These are phyloP conservation scores for Coniosporium uncinatum DNA, from an alignment of 2,329 filamentous ascomycete species.

Conservation along the genomic window DNA sequence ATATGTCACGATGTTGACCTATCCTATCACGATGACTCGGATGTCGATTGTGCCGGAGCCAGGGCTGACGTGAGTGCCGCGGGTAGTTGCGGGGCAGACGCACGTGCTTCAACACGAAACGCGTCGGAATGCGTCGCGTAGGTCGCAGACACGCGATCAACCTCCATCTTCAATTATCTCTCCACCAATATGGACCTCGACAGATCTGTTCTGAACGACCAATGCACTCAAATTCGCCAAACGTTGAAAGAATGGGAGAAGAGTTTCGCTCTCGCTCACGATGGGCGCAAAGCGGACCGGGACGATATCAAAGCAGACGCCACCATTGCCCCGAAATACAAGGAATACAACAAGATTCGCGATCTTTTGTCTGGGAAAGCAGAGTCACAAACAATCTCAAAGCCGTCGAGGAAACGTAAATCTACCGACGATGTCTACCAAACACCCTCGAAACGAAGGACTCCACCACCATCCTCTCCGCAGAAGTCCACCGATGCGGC, in stretches of 20 bases:
- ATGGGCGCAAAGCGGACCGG: slow-evolving; percentile 63
- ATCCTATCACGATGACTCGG: too few species aligned
- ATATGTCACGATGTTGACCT: too few species aligned
- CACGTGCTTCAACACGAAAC: too few species aligned
- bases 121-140: too few species aligned
- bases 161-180: too few species aligned
- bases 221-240: too few species aligned
- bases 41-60: too few species aligned
- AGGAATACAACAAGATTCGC: slow-evolving; percentile 66
- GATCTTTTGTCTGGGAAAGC: neutral
- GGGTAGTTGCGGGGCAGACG: too few species aligned
- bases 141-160: too few species aligned
- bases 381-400: neutral
- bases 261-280: slow-evolving; percentile 55
- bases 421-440: slow-evolving; percentile 12
- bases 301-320: slow-evolving; percentile 73
- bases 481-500: slow-evolving; percentile 9
- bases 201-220: too few species aligned
- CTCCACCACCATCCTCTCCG: slow-evolving; percentile 6
- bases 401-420: neutral
- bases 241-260: slow-evolving; percentile 73
- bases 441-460: slow-evolving; percentile 17
- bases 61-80: too few species aligned
- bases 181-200: too few species aligned
- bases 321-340: slow-evolving; percentile 70